Base-by-base conservation (phyloP, 805 yeast genomes). In the Cyberlindnera nakhonratchasimensis region DNA sequence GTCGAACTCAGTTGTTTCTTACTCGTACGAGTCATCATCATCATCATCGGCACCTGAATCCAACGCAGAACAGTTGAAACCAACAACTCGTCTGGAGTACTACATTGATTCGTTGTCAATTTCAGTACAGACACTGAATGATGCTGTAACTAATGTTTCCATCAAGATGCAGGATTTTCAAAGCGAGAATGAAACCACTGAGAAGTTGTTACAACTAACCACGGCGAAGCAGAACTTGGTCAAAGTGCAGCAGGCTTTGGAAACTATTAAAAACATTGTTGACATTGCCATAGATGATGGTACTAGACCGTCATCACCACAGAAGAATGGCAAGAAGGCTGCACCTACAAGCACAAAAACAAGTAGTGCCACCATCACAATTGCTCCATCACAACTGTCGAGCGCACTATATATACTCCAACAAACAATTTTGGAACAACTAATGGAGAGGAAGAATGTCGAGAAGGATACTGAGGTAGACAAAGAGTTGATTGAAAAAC, bases 81-180 rank as follows among this genome's bases (percentile, higher is more conserved):
- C 75, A 8, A 70, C 78, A 1, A 74, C 84, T 9, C 69, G 86
- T 45, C 62, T 84, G 35, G 84, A 82, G 50, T 82, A 82, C 58
- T 82, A 82, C 55, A 63, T 80, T 32, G 83, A 80, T 33, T 74
- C 81, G 1, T 61, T 83, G 35, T 70, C 75, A 13, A 74, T 78
- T 39, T 74, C 87, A 0, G 74, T 82, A 19, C 68, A 74, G 32
- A 69, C 85, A 3, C 57, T 83, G 29, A 73, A 77, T 34, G 66
- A 69, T 6, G 81, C 79, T 42, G 54, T 80, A 17, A 44, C 46
- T 0, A 57, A 56, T 5, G 42, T 52, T 3, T 23, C 45, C 0
- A 59, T 20, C 12, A 43, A 31, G 61, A 69, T 20, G 61, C 61
- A 18, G 53, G 65, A 43, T 37, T 69, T 20, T 37, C 45, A 14